Evolutionary conservation across 208 protist genomes (phyloP).

Genomic region (Acanthamoeba pearcei): DNA sequence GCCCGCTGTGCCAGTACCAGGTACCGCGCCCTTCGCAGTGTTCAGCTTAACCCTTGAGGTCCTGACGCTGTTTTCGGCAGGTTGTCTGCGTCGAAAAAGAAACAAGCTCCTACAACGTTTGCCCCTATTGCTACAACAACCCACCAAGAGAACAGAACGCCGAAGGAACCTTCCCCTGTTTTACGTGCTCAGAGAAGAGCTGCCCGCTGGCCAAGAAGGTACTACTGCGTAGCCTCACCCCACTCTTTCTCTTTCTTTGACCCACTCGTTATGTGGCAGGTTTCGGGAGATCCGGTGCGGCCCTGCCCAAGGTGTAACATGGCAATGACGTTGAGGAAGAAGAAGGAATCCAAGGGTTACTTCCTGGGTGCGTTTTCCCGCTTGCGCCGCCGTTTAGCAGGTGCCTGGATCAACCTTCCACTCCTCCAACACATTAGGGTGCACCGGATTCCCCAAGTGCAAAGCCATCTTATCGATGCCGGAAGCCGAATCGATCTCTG

Average conservation of each 20-base stretch:
- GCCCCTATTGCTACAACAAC: constrained; percentile 42
- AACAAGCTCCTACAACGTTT: constrained; percentile 2
- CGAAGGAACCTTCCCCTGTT: constrained; percentile 24
- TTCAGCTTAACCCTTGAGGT: not conserved
- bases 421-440: not conserved
- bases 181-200: constrained; percentile 15
- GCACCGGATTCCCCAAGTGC: constrained; percentile 37
- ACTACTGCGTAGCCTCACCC: not conserved
- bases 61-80: not conserved
- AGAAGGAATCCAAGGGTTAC: constrained; percentile 26
- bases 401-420: not conserved
- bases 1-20: constrained; percentile 42
- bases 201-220: constrained; percentile 44
- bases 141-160: constrained; percentile 25
- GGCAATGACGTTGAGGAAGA: not conserved
- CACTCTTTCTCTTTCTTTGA: not conserved
- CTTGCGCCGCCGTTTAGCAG: not conserved
- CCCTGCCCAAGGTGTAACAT: constrained; percentile 32
- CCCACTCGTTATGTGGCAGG: not conserved
- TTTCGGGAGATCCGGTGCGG: constrained; percentile 1
- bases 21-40: not conserved
- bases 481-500: not conserved
- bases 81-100: constrained; percentile 1
- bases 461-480: constrained; percentile 43
- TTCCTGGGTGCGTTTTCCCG: not conserved